Evolutionary conservation across 495 filamentous ascomycete species (phyloP).

Genomic region (Bacidia gigantensis): DNA sequence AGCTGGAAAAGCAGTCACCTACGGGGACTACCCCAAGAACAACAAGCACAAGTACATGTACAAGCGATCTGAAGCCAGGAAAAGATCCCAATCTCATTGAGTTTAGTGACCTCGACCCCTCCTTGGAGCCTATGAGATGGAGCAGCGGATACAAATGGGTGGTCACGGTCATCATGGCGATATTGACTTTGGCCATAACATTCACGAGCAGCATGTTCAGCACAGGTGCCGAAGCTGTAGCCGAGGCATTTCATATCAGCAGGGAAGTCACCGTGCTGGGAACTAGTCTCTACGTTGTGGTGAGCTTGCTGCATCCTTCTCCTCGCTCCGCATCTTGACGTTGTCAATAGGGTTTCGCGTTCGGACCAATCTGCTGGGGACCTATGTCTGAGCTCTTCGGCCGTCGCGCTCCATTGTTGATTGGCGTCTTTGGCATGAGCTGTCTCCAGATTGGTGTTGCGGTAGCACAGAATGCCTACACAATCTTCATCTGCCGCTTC

Average conservation of each 20-base stretch:
- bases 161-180: conserved; percentile 56
- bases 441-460: conserved; percentile 51
- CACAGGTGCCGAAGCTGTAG: conserved; percentile 29
- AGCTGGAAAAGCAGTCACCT: neutral
- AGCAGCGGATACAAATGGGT: conserved; percentile 20
- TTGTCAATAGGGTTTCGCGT: conserved; percentile 28
- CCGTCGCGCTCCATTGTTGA: conserved; percentile 40
- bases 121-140: conserved; percentile 58
- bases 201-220: conserved; percentile 44
- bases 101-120: conserved; percentile 49
- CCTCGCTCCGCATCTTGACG: neutral
- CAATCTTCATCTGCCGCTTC: conserved; percentile 48
- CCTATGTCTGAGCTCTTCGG: conserved; percentile 44
- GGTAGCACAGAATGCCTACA: conserved; percentile 42
- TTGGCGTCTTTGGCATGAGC: conserved; percentile 41
- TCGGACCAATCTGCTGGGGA: conserved; percentile 42
- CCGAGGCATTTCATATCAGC: conserved; percentile 31
- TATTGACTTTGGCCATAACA: conserved; percentile 43
- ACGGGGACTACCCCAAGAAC: neutral
- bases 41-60: neutral
- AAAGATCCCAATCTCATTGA: conserved; percentile 16
- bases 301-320: neutral
- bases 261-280: conserved; percentile 35
- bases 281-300: conserved; percentile 34
- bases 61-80: neutral